Conservation (phyloP, 805 yeast species). For the Lachancea meyersii region DNA sequence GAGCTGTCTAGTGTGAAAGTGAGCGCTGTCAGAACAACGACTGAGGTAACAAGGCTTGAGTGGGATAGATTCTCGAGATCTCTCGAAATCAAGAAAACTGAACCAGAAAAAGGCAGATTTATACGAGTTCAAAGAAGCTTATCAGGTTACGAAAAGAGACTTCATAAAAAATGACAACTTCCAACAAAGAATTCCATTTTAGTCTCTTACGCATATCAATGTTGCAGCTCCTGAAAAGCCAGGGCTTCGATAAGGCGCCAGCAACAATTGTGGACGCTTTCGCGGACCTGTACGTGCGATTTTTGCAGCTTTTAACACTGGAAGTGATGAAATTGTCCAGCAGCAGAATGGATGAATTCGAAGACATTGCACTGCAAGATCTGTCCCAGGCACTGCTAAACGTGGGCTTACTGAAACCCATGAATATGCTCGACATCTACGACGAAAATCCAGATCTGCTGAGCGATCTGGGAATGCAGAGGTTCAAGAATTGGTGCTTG, state of each 20-base stretch:
- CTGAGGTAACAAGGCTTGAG: no score
- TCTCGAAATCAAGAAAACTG: no score
- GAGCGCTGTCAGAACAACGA: no score
- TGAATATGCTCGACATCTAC: conserved; percentile 46
- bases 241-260: conserved; percentile 77
- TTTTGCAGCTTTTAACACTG: conserved; percentile 47
- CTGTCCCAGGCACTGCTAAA: conserved; percentile 63
- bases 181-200: conserved; percentile 39
- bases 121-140: background rate
- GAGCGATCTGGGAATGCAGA: conserved; percentile 43
- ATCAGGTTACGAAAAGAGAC: background rate
- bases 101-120: background rate
- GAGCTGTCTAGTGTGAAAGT: no score
- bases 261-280: conserved; percentile 65
- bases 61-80: no score
- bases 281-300: conserved; percentile 70
- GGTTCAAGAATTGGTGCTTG: conserved; percentile 53
- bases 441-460: conserved; percentile 41
- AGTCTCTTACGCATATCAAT: conserved; percentile 44
- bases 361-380: conserved; percentile 51
- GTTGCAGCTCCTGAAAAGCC: conserved; percentile 57
- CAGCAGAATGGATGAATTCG: conserved; percentile 40
- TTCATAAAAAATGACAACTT: conserved; percentile 14
- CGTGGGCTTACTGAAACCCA: conserved; percentile 56
- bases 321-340: conserved; percentile 48